Evolutionary conservation across 2,329 filamentous ascomycete genomes (phyloP).

Genomic region (Epichloe typhina): DNA sequence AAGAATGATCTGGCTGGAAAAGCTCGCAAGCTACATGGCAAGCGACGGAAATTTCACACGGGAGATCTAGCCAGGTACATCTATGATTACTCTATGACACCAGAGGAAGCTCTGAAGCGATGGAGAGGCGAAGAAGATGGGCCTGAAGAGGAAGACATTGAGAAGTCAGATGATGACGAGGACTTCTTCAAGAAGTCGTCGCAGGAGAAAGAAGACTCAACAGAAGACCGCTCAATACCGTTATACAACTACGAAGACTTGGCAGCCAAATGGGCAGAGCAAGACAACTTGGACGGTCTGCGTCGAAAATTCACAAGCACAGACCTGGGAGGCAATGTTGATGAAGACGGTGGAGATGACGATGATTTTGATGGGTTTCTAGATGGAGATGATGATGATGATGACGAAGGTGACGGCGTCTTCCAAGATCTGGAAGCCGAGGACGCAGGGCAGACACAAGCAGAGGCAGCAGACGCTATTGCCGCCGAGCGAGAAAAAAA

Average conservation of each 20-base stretch:
- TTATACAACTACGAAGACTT: conserved; percentile 67
- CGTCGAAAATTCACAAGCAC: conserved; percentile 63
- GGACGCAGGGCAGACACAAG: conserved; percentile 25
- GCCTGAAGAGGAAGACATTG: conserved; percentile 44
- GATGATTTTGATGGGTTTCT: conserved; percentile 42
- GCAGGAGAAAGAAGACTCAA: conserved; percentile 52
- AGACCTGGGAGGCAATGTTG: conserved; percentile 31
- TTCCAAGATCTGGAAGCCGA: conserved; percentile 67
- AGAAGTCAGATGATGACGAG: conserved; percentile 38
- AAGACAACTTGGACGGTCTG: conserved; percentile 63
- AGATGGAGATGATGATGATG: conserved; percentile 45
- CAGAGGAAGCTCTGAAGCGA: conserved; percentile 59
- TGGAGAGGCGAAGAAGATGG: conserved; percentile 61
- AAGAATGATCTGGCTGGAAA: conserved; percentile 74
- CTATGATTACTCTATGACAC: conserved; percentile 70
- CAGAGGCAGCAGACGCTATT: conserved; percentile 38
- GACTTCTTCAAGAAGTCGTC: conserved; percentile 53
- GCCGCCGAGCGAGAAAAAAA: conserved; percentile 85
- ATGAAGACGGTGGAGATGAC: conserved; percentile 33
- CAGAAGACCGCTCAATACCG: conserved; percentile 72
- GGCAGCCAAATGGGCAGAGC: conserved; percentile 72
- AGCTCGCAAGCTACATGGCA: conserved; percentile 57
- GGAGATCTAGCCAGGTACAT: conserved; percentile 75
- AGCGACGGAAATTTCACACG: conserved; percentile 60
- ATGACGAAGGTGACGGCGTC: conserved; percentile 62